These are phyloP conservation scores for Backusella australiensis DNA, from an alignment of 192 early-diverging fungal species.

Conservation along the genomic window DNA sequence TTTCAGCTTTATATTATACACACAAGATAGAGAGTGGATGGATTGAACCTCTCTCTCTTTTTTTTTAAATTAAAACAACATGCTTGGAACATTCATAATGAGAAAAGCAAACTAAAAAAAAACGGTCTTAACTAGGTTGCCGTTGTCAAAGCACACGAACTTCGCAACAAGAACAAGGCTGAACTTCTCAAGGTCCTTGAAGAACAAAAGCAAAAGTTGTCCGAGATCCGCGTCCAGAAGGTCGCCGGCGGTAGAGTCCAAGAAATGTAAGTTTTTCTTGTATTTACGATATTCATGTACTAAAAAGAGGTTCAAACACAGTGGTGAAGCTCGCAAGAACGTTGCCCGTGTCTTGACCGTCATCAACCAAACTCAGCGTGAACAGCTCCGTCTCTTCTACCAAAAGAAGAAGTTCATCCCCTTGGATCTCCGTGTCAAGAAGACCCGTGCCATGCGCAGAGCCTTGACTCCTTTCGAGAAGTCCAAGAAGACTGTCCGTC, in stretches of 20 bases:
- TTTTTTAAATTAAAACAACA: not conserved
- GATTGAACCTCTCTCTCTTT: not conserved
- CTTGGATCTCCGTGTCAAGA: constrained; percentile 96
- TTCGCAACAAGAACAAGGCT: constrained; percentile 92
- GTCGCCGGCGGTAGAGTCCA: constrained; percentile 82
- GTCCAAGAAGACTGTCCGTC: constrained; percentile 81
- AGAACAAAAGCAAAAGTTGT: constrained; percentile 93
- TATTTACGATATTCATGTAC: too few relatives aligned
- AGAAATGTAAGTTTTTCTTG: constrained; percentile 63
- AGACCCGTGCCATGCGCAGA: constrained; percentile 98
- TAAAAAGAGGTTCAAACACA: not conserved
- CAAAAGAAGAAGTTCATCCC: constrained; percentile 94
- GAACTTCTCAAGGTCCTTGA: constrained; percentile 91
- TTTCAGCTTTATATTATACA: not conserved
- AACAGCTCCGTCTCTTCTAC: constrained; percentile 88
- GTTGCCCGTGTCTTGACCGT: constrained; percentile 95
- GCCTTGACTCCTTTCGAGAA: constrained; percentile 84
- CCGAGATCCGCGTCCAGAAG: constrained; percentile 93
- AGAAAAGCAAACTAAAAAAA: not conserved
- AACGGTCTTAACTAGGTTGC: constrained; percentile 56
- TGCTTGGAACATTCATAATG: not conserved
- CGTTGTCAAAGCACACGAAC: constrained; percentile 85
- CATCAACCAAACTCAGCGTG: constrained; percentile 90
- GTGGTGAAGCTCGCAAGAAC: constrained; percentile 84
- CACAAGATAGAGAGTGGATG: not conserved